Conservation (phyloP, 768 basidiomycete species). For the Suillus cothurnatus region DNA sequence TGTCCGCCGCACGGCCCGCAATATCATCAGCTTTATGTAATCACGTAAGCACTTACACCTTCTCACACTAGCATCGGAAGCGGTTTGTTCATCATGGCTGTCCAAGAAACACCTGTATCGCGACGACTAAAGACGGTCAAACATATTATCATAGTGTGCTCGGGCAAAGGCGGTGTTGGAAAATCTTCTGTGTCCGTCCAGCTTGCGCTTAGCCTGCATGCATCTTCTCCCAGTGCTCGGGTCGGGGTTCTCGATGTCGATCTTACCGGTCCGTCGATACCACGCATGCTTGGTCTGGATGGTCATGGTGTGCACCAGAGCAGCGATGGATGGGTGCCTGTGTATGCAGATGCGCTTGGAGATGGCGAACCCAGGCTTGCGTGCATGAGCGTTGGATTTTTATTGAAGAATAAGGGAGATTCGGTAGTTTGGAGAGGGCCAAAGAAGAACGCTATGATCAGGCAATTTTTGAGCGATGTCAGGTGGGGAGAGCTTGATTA, state of each 20-base stretch:
- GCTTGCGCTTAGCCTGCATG: slow-evolving; percentile 84
- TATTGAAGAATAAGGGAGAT: slow-evolving; percentile 87
- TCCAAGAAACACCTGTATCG: slow-evolving; percentile 59
- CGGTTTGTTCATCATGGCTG: slow-evolving; percentile 21
- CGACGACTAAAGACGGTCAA: slow-evolving; percentile 74
- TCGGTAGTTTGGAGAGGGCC: slow-evolving; percentile 98
- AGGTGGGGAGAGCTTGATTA: slow-evolving; percentile 94
- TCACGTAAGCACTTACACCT: not conserved
- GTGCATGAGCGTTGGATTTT: slow-evolving; percentile 97
- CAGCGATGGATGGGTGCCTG: slow-evolving; percentile 96
- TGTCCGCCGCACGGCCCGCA: not conserved
- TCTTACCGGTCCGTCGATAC: slow-evolving; percentile 92
- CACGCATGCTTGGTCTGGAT: slow-evolving; percentile 92
- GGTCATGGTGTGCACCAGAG: slow-evolving; percentile 89
- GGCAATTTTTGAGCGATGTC: slow-evolving; percentile 94
- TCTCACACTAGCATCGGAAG: not conserved
- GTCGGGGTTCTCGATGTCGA: slow-evolving; percentile 95
- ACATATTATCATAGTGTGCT: slow-evolving; percentile 89
- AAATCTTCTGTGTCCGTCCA: slow-evolving; percentile 97
- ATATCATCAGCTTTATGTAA: not conserved
- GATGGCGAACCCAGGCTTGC: slow-evolving; percentile 70
- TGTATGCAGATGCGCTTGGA: slow-evolving; percentile 73
- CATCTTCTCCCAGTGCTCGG: slow-evolving; percentile 61
- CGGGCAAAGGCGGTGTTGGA: slow-evolving; percentile 97
- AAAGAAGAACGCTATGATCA: slow-evolving; percentile 98